phyloP scores from a whole-genome alignment of 1,284 basidiomycete species.

The Sporisorium graminicola region DNA sequence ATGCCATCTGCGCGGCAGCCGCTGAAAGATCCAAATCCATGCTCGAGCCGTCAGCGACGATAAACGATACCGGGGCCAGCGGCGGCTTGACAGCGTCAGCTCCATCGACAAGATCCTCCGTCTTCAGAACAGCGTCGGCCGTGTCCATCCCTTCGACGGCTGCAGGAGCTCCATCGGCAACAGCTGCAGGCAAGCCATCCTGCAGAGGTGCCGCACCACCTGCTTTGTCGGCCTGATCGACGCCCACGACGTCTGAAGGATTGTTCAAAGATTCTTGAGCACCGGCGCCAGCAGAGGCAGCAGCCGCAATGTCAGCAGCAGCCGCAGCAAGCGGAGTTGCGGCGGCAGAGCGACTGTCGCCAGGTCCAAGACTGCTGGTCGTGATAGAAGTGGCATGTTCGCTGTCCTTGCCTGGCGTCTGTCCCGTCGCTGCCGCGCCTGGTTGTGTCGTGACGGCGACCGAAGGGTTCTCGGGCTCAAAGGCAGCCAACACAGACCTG shows the following conservation, averaged over 20 bases:
- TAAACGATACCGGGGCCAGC: slow-evolving; percentile 20
- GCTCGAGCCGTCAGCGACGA: slow-evolving; percentile 19
- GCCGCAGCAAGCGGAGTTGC: slow-evolving; percentile 20
- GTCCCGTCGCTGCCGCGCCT: slow-evolving; percentile 10
- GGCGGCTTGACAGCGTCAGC: slow-evolving; percentile 1
- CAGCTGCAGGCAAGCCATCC: slow-evolving; percentile 2
- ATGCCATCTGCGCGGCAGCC: slow-evolving; percentile 23
- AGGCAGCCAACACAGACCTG: slow-evolving; percentile 50
- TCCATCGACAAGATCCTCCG: slow-evolving; percentile 10
- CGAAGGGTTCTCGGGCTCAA: slow-evolving; percentile 34
- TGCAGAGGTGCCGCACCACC: slow-evolving; percentile 3
- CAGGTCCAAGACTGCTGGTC: slow-evolving; percentile 44
- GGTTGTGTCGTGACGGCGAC: not conserved
- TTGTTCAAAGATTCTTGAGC: not conserved
- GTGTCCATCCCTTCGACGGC: not conserved
- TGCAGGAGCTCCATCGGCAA: not conserved
- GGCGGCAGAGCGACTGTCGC: slow-evolving; percentile 44
- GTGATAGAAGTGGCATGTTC: slow-evolving; percentile 45
- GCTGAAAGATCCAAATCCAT: slow-evolving; percentile 34
- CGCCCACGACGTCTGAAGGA: not conserved
- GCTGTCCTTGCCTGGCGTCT: slow-evolving; percentile 44
- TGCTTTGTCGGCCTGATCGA: not conserved
- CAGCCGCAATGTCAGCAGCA: slow-evolving; percentile 4
- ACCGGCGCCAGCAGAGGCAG: not conserved
- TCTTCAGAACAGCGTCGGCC: slow-evolving; percentile 13